Percentiles rank a stretch among this genome's conserved stretches.
phyloP scores from a whole-genome alignment of 345 rosid genomes.

The Euclidium syriacum region DNA sequence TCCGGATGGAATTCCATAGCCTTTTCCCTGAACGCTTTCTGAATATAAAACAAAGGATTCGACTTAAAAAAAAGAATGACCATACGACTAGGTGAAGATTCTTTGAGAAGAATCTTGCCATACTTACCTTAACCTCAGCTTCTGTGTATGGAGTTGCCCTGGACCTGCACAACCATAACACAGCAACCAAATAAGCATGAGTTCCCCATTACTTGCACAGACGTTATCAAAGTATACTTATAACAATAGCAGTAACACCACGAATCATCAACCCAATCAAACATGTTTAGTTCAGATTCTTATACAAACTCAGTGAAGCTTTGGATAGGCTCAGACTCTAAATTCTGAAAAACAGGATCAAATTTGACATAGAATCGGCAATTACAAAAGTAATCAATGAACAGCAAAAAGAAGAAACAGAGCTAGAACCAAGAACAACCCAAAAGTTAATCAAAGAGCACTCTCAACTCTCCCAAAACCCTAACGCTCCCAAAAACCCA shows the following conservation, averaged over 20 bases:
- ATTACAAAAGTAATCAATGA: not conserved
- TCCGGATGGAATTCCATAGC: constrained; percentile 94
- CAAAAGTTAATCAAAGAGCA: not conserved
- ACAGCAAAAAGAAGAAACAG: not conserved
- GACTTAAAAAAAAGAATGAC: not conserved
- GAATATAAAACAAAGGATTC: constrained; percentile 22
- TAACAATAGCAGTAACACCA: not conserved
- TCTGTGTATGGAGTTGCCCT: constrained; percentile 74
- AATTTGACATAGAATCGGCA: not conserved
- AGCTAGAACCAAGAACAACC: constrained; percentile 2
- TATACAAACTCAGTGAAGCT: not conserved
- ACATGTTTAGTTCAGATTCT: not conserved
- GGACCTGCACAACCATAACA: constrained; percentile 41
- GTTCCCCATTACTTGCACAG: not conserved
- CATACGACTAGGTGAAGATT: not conserved
- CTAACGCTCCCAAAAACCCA: not conserved
- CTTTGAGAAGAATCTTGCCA: not conserved
- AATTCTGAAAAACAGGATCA: not conserved
- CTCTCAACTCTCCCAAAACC: not conserved
- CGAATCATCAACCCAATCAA: not conserved
- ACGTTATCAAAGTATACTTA: not conserved
- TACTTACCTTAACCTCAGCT: constrained; percentile 85
- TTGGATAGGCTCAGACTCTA: not conserved
- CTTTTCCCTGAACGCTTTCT: constrained; percentile 86
- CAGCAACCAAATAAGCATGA: not conserved